phyloP scores from a whole-genome alignment of 441 rosid genomes.

The Dalechampia spathulata region DNA sequence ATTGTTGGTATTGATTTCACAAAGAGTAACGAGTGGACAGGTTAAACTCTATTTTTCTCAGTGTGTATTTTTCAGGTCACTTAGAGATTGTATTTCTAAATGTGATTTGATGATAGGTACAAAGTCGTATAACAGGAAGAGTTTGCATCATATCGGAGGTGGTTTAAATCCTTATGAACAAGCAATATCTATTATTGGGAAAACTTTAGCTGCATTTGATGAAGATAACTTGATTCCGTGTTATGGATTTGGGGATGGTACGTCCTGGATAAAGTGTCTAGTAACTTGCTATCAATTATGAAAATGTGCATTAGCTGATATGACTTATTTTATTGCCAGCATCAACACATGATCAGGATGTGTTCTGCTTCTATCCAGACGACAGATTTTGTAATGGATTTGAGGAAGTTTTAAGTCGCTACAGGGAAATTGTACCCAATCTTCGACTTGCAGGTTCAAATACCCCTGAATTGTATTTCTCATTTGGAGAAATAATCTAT shows the following conservation, averaged over 20 bases:
- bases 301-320: not conserved
- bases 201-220: constrained; percentile 62
- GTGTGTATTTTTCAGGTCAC: not conserved
- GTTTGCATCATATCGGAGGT: constrained; percentile 61
- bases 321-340: constrained; percentile 30
- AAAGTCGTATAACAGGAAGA: constrained; percentile 49
- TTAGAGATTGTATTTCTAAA: constrained; percentile 2
- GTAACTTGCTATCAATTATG: not conserved
- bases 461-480: constrained; percentile 1
- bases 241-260: constrained; percentile 86
- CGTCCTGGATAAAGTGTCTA: constrained; percentile 9
- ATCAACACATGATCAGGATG: constrained; percentile 84
- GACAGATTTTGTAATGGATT: constrained; percentile 67
- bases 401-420: constrained; percentile 62
- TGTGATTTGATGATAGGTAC: constrained; percentile 35
- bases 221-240: constrained; percentile 86
- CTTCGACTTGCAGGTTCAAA: constrained; percentile 70
- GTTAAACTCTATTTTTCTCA: constrained; percentile 25
- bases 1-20: constrained; percentile 94
- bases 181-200: constrained; percentile 78
- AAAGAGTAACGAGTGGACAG: constrained; percentile 97
- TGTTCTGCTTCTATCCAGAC: constrained; percentile 59
- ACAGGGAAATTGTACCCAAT: constrained; percentile 65
- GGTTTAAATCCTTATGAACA: constrained; percentile 66
- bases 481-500: constrained; percentile 9